Conservation (phyloP, 768 basidiomycete species). For the Agaricus bisporus region DNA sequence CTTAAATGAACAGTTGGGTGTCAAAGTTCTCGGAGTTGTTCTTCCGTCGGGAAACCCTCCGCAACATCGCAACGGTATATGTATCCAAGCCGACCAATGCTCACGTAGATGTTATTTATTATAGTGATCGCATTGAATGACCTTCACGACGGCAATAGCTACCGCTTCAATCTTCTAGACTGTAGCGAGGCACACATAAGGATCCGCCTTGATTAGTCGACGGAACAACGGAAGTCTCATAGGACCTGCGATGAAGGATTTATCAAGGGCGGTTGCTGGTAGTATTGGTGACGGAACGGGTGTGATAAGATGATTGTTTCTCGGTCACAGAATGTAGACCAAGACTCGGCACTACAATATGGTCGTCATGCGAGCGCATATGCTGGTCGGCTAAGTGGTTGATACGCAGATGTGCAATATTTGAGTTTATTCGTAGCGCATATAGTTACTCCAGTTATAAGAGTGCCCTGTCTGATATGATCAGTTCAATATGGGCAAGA, state of each 20-base stretch:
- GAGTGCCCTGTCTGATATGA: not conserved
- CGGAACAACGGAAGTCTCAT: slow-evolving; percentile 40
- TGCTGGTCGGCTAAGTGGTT: not conserved
- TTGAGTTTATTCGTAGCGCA: no score
- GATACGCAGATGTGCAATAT: no score
- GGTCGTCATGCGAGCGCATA: not conserved
- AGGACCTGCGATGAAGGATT: slow-evolving; percentile 16
- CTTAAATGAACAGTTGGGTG: slow-evolving; percentile 39
- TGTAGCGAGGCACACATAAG: no score
- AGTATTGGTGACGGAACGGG: no score
- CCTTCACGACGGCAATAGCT: no score
- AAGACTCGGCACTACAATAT: not conserved
- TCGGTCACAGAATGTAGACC: no score
- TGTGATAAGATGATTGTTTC: no score
- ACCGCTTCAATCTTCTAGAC: no score
- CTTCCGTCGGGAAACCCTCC: slow-evolving; percentile 42
- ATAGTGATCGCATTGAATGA: no score
- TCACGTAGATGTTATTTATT: not conserved
- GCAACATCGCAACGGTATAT: slow-evolving; percentile 1
- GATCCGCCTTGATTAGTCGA: slow-evolving; percentile 17
- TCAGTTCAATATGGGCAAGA: no score
- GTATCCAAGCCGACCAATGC: not conserved
- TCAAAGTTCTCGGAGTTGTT: slow-evolving; percentile 50
- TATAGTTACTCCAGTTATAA: no score
- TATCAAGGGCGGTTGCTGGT: no score